Evolutionary conservation across 768 basidiomycete species (phyloP).

Genomic region (Lentinula boryana): DNA sequence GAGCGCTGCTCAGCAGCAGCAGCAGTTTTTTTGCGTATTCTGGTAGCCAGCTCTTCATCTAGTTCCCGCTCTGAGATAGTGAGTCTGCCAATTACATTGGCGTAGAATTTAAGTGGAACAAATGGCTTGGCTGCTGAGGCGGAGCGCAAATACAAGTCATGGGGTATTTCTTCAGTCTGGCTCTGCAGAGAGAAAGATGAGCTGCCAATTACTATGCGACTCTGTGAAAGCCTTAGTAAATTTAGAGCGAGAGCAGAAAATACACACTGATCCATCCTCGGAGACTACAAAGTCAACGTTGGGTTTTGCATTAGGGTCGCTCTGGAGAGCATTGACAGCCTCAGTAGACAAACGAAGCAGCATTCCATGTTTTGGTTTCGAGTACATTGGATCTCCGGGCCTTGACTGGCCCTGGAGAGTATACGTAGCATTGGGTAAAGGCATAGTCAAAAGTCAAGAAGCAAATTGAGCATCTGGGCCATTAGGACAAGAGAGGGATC

Average conservation of each 20-base stretch:
- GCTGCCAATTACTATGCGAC: constrained; percentile 55
- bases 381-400: constrained; percentile 48
- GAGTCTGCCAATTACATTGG: constrained; percentile 70
- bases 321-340: constrained; percentile 62
- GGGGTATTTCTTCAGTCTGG: constrained; percentile 46
- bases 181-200: constrained; percentile 56
- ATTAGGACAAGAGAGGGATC: neutral
- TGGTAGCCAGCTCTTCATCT: constrained; percentile 51
- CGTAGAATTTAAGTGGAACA: constrained; percentile 66
- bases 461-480: neutral
- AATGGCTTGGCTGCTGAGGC: constrained; percentile 51
- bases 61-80: constrained; percentile 27
- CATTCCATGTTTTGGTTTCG: constrained; percentile 69
- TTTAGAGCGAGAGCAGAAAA: neutral
- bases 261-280: constrained; percentile 44
- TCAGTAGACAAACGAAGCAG: constrained; percentile 71
- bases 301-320: constrained; percentile 28
- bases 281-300: constrained; percentile 60
- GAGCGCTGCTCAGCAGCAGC: constrained; percentile 36
- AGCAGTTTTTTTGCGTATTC: constrained; percentile 39
- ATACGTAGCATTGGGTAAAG: constrained; percentile 54
- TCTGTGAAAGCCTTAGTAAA: constrained; percentile 28
- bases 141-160: constrained; percentile 70
- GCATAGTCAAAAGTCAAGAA: constrained; percentile 38
- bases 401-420: constrained; percentile 53